Evolutionary conservation across 306 rosid genomes (phyloP), one percentile per base, ranked within the genome.

Genomic region (Prunus kanzakura): DNA sequence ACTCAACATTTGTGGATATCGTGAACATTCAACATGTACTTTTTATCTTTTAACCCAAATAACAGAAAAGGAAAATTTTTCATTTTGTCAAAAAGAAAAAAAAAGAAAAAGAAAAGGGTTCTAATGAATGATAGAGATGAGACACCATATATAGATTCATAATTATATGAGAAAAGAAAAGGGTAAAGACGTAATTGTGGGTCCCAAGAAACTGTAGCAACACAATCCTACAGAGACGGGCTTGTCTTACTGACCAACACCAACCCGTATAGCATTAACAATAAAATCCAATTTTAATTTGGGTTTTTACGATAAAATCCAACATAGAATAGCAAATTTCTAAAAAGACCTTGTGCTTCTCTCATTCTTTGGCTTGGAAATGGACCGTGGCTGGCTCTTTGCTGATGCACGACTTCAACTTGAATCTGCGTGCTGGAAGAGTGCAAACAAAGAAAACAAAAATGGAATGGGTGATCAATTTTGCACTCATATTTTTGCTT

Each of bases 191-290:
- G 41, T 62, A 70, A 25, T 52, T 80, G 75, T 80, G 79, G 76
- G 41, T 69, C 64, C 43, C 30, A 64, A 67, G 49, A 45, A 52
- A 52, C 52, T 49, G 6, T 49, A 49, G 52, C 52, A 73, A 51
- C 71, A 61, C 62, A 73, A 41, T 41, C 49, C 79, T 38, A 7
- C 57, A 12, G 20, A 81, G 69, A 74, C 52, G 74, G 72, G 47
- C 62, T 13, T 60, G 72, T 54, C 58, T 76, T 76, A 45, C 80
- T 43, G 22, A 46, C 58, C 77, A 81, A 76, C 68, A 67, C 23
- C 56, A 55, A 65, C 18, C 72, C 7, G 5, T 1, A 5, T 4
- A 52, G 6, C 20, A 14, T 2, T 11, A 35, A n/a, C 9, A 38
- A 38, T 38, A 38, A 66, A 76, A 66, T 30, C 23, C 8, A 0